These are phyloP conservation scores for Aspergillus indologenus DNA, from an alignment of 495 filamentous ascomycete species.

Conservation along the genomic window DNA sequence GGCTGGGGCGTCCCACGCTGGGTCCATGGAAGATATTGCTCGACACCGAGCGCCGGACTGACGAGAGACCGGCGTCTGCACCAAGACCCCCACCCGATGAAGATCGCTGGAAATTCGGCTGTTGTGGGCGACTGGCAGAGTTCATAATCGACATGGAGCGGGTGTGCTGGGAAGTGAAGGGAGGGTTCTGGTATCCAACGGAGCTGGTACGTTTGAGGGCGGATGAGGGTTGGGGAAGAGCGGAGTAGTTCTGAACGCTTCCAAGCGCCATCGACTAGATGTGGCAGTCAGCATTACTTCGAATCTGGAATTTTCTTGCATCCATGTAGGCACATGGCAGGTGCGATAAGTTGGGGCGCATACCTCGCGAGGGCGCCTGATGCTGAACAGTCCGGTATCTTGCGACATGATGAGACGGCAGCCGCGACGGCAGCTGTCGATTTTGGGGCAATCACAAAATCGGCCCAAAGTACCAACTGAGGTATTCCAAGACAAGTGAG, in stretches of 20 bases:
- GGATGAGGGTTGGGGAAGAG: conserved; percentile 89
- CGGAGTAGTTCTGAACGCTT: conserved; percentile 69
- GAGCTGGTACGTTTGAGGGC: conserved; percentile 91
- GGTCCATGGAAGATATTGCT: conserved; percentile 62
- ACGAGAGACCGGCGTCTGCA: conserved; percentile 73
- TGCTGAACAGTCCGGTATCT: conserved; percentile 70
- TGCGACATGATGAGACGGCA: conserved; percentile 61
- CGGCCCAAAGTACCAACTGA: not conserved
- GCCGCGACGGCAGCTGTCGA: conserved; percentile 33
- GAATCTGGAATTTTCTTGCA: not conserved
- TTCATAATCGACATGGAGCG: conserved; percentile 82
- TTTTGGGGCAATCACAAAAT: not conserved
- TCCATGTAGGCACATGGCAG: conserved; percentile 1
- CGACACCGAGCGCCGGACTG: conserved; percentile 82
- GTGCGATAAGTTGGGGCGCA: conserved; percentile 17
- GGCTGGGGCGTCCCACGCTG: conserved; percentile 62
- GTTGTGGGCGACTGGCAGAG: conserved; percentile 81
- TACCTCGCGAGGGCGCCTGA: conserved; percentile 72
- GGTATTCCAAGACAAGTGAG: not conserved
- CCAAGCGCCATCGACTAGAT: conserved; percentile 50
- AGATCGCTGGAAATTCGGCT: conserved; percentile 78
- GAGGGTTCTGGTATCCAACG: conserved; percentile 62
- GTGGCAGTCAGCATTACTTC: conserved; percentile 18
- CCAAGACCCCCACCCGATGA: conserved; percentile 72
- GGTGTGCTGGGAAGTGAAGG: conserved; percentile 64